These are phyloP conservation scores for Tuctoria greenei DNA, from an alignment of 176 grass and related monocot species.

Conservation along the genomic window DNA sequence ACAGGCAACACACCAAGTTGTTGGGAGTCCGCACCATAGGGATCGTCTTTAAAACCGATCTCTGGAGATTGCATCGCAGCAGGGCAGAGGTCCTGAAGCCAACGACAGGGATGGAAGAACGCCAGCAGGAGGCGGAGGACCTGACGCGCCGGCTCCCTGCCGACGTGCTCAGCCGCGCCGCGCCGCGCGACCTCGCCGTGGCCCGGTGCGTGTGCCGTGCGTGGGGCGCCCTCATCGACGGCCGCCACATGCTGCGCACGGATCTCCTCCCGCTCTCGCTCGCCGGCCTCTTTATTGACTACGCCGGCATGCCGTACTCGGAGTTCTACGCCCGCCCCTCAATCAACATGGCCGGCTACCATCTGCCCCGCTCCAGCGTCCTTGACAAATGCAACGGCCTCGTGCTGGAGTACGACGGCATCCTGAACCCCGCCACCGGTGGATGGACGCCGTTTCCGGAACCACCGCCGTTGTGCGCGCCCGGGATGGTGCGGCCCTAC, in stretches of 20 bases:
- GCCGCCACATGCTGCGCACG: not conserved
- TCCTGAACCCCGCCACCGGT: not conserved
- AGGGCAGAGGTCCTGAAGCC: too few species aligned
- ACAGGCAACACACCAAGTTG: too few species aligned
- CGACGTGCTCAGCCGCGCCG: too few species aligned
- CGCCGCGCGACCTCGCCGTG: too few species aligned
- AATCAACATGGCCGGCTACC: not conserved
- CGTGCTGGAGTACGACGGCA: not conserved
- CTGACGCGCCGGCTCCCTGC: not conserved
- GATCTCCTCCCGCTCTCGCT: conserved; percentile 1
- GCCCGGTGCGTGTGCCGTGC: too few species aligned
- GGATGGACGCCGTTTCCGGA: not conserved
- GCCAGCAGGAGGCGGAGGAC: too few species aligned
- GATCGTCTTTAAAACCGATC: too few species aligned
- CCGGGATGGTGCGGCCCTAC: not conserved
- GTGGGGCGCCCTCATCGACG: not conserved
- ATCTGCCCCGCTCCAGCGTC: not conserved
- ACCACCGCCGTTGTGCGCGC: not conserved
- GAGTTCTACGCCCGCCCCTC: too few species aligned
- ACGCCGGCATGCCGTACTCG: not conserved
- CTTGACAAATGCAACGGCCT: not conserved
- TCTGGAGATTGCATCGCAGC: too few species aligned
- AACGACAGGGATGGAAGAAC: too few species aligned
- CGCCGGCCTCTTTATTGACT: not conserved
- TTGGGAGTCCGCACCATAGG: too few species aligned